Evolutionary conservation across 805 yeast species (phyloP).

Genomic region (Myxozyma geophila): DNA sequence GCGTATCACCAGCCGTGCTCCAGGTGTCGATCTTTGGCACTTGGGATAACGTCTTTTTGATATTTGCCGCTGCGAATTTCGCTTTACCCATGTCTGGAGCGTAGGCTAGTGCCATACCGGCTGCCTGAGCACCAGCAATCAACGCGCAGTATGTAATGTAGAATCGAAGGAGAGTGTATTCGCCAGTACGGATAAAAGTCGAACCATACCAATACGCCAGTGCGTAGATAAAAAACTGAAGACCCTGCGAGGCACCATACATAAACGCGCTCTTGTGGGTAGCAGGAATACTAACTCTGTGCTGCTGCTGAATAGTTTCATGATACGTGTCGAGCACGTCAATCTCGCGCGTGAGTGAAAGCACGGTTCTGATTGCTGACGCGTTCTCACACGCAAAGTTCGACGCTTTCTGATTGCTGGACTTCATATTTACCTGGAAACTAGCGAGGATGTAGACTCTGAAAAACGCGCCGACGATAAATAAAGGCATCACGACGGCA

Average conservation of each 20-base stretch:
- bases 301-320: slow-evolving; percentile 24
- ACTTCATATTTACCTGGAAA: slow-evolving; percentile 39
- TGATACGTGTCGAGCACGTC: slow-evolving; percentile 45
- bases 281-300: slow-evolving; percentile 8
- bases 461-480: slow-evolving; percentile 49
- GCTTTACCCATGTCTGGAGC: slow-evolving; percentile 54
- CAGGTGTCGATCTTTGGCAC: slow-evolving; percentile 47
- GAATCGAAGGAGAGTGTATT: slow-evolving; percentile 44
- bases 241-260: slow-evolving; percentile 48
- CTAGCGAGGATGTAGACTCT: slow-evolving; percentile 45
- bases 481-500: slow-evolving; percentile 44
- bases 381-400: slow-evolving; percentile 49
- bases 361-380: slow-evolving; percentile 47
- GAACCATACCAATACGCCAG: slow-evolving; percentile 52
- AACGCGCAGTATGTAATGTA: slow-evolving; percentile 48
- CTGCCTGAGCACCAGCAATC: slow-evolving; percentile 50
- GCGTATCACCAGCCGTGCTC: slow-evolving; percentile 38
- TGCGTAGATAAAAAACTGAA: slow-evolving; percentile 49
- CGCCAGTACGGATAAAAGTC: slow-evolving; percentile 43
- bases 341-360: slow-evolving; percentile 48
- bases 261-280: slow-evolving; percentile 38
- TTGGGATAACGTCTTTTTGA: slow-evolving; percentile 43
- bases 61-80: slow-evolving; percentile 45
- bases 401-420: slow-evolving; percentile 15
- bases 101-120: slow-evolving; percentile 49